Evolutionary conservation across 2,329 filamentous ascomycete species (phyloP).

Genomic region (Leptodontidium sp.): DNA sequence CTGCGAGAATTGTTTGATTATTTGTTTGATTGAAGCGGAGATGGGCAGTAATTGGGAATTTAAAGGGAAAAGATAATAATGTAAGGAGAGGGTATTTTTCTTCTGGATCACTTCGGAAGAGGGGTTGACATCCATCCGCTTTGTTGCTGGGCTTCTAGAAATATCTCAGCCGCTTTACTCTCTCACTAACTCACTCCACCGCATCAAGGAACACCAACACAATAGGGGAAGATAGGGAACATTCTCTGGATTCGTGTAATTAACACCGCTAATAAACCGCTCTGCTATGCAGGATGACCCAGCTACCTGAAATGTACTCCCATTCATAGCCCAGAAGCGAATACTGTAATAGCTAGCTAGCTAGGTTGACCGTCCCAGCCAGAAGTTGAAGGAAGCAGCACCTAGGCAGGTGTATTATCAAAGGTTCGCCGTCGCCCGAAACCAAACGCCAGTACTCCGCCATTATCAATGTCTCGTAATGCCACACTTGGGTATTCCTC

Average conservation of each 20-base stretch:
- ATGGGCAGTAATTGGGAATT: constrained; percentile 1
- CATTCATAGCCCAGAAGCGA: constrained; percentile 9
- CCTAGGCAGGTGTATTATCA: constrained; percentile 7
- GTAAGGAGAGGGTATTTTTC: not conserved
- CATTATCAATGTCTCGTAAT: constrained; percentile 33
- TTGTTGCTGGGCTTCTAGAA: constrained; percentile 2
- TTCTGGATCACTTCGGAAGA: not conserved
- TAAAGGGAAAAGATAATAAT: not conserved
- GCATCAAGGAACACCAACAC: not conserved
- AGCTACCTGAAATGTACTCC: constrained; percentile 27
- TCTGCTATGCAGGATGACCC: constrained; percentile 36
- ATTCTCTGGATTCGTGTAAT: constrained; percentile 15
- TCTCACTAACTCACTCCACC: not conserved
- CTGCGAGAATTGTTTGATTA: not conserved
- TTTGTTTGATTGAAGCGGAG: not conserved
- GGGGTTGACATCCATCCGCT: not conserved
- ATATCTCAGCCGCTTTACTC: not conserved
- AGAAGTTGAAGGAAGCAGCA: constrained; percentile 18
- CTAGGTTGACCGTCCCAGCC: not conserved
- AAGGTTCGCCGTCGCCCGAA: constrained; percentile 15
- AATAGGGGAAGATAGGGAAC: not conserved
- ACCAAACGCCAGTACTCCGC: constrained; percentile 39
- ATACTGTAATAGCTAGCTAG: not conserved
- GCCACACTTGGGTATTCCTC: constrained; percentile 17
- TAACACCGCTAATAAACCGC: constrained; percentile 27